Evolutionary conservation across 805 yeast genomes (phyloP).

Genomic region (Dipodascus geniculatus): DNA sequence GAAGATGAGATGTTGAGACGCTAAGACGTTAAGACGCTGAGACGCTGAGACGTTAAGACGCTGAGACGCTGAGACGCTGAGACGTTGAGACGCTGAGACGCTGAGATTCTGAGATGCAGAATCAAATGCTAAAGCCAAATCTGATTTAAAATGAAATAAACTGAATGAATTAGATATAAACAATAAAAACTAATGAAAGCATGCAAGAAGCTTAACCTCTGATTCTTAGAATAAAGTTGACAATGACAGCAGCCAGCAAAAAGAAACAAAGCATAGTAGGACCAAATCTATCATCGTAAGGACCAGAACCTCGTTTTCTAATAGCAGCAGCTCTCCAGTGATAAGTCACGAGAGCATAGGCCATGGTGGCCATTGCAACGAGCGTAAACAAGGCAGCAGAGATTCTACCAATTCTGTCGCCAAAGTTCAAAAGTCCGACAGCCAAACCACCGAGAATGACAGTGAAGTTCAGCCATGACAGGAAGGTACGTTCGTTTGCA

Average conservation of each 20-base stretch:
- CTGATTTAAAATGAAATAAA: not conserved
- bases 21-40: too few relatives aligned
- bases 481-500: conserved; percentile 96
- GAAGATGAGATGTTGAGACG: too few relatives aligned
- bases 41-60: too few relatives aligned
- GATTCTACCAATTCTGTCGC: conserved; percentile 85
- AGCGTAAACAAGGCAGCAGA: conserved; percentile 91
- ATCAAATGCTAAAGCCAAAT: too few relatives aligned
- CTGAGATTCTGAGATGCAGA: too few relatives aligned
- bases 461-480: conserved; percentile 98
- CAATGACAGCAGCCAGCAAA: conserved; percentile 82
- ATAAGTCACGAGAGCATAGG: conserved; percentile 86
- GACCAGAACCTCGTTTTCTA: conserved; percentile 94
- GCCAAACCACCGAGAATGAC: conserved; percentile 95
- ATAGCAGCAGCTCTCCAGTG: conserved; percentile 99
- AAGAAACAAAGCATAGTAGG: conserved; percentile 96
- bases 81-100: too few relatives aligned
- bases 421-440: conserved; percentile 90
- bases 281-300: conserved; percentile 98
- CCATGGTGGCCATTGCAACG: conserved; percentile 97
- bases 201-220: conserved; percentile 36
- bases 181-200: too few relatives aligned
- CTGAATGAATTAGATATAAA: too few relatives aligned
- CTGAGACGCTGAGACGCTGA: too few relatives aligned
- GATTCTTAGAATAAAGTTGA: conserved; percentile 80